Base-by-base conservation (phyloP, 2,329 filamentous ascomycete genomes). In the Diplodia scrobiculata region DNA sequence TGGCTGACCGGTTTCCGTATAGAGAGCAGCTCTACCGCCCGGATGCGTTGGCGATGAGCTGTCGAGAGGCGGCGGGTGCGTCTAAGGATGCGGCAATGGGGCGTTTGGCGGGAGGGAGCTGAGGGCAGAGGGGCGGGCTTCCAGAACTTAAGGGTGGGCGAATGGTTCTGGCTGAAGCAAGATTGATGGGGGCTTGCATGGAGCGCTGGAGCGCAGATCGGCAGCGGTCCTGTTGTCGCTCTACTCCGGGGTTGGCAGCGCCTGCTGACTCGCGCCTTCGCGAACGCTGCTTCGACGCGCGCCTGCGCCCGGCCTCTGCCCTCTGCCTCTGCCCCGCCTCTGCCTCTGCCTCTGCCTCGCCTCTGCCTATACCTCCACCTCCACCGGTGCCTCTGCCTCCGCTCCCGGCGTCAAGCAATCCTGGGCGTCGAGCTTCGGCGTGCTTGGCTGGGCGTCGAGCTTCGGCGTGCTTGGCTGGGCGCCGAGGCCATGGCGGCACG, bases 101-200 rank as follows among this genome's bases (percentile, higher is more conserved):
- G 17, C 5, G 21, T 34, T n/a, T 34, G 58, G n/a, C 27, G 58
- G 34, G 58, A 13, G 36, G 9, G 38, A 36, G 58, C 58, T 7
- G 58, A 62, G 41, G 58, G n/a, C 27, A 1, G 27, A 62, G 58
- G 58, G 21, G 41, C 58, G 58, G 58, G 45, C 45, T 34, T n/a
- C 10, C 1, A n/a, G 25, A 34, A 29, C 48, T 62, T 62, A 62
- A 62, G 7, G 48, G 58, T 29, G 38, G 34, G 38, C 19, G 34
- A 9, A 32, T 36, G 53, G 53, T 32, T 19, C 9, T 41, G 58
- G 45, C 48, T 38, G 58, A 62, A 62, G 58, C 58, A 48, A 47
- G 55, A 48, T 60, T 60, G 45, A 60, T 60, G 55, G 41, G 41
- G 41, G 55, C 55, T 34, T 25, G 55, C 55, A 60, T 60, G 25